These are phyloP conservation scores for Irpex sp. DNA, from an alignment of 1,284 basidiomycete species.

Conservation along the genomic window DNA sequence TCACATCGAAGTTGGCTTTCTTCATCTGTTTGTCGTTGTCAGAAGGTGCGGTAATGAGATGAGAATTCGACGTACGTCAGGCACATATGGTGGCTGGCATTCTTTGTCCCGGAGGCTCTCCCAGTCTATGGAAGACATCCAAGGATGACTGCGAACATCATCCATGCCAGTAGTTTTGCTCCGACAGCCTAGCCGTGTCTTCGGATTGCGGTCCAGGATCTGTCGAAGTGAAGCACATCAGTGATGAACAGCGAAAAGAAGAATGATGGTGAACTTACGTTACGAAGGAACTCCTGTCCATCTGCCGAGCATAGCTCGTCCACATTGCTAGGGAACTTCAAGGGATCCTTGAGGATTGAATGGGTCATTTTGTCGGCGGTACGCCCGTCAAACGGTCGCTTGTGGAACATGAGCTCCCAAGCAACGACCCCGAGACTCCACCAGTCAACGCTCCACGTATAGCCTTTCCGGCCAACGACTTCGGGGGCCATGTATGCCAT, in stretches of 20 bases:
- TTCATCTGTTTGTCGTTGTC: constrained; percentile 58
- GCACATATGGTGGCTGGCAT: constrained; percentile 82
- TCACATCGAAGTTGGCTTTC: constrained; percentile 95
- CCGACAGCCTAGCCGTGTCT: constrained; percentile 79
- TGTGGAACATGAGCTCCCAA: constrained; percentile 86
- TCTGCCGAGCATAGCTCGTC: constrained; percentile 34
- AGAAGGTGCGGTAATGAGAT: neutral
- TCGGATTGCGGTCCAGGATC: constrained; percentile 85
- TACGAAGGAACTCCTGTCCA: constrained; percentile 34
- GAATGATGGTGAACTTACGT: constrained; percentile 37
- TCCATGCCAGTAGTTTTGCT: constrained; percentile 63
- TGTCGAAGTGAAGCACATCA: constrained; percentile 30
- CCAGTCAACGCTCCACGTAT: constrained; percentile 91
- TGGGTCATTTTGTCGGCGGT: constrained; percentile 82
- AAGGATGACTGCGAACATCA: constrained; percentile 80
- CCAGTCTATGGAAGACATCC: constrained; percentile 87
- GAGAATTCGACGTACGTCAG: constrained; percentile 65
- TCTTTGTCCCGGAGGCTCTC: constrained; percentile 72
- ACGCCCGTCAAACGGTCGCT: constrained; percentile 86
- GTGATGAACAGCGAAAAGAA: constrained; percentile 3
- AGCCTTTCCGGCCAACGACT: constrained; percentile 73
- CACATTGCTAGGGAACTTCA: constrained; percentile 61
- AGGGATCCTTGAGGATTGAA: constrained; percentile 69
- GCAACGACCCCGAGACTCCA: constrained; percentile 92
- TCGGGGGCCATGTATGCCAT: constrained; percentile 99